Evolutionary conservation across 108 stramenopile species (phyloP), one percentile per base, ranked within the genome.

Genomic region (Cylindrotheca closterium): DNA sequence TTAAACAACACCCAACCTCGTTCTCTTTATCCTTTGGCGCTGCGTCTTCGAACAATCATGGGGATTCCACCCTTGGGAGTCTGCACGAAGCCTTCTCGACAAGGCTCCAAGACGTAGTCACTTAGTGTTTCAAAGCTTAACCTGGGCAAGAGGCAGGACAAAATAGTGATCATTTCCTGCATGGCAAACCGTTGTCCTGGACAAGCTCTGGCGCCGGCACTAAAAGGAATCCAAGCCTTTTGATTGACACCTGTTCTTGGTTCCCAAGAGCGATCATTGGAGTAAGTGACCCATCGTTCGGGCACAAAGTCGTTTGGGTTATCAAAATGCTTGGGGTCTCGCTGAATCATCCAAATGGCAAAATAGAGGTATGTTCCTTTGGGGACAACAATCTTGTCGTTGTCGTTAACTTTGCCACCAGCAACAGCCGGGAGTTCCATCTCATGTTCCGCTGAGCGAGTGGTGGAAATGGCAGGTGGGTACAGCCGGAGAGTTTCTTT

Each of bases 211-310:
- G 52, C 68, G 26, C 84, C 84, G 8, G 79, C 71, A 25, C 76
- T 73, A 65, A 85, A 85, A 3, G 84, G 69, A n/a, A 79, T 54
- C 33, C 70, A 85, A 0, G 80, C 75, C 2, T 76, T 62, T 27
- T 28, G 50, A 30, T 76, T 63, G 19, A 21, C 5, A 37, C 30
- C 34, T 30, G 18, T 55, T n/a, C n/a, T n/a, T n/a, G n/a, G n/a
- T n/a, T n/a, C n/a, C n/a, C n/a, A n/a, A 7, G 28, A 7, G 17
- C 21, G 34, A 12, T 60, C 45, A n/a, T n/a, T n/a, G n/a, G n/a
- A n/a, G 30, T 32, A 34, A 27, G 49, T 30, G 0, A 79, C 79
- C 82, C 82, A 84, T 51, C 82, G 58, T 59, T 80, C 82, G 0
- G 83, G 83, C 8, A 71, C 47, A 62, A 84, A 80, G 22, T 84